phyloP scores from a whole-genome alignment of 495 filamentous ascomycete species.

The Neurospora africana region DNA sequence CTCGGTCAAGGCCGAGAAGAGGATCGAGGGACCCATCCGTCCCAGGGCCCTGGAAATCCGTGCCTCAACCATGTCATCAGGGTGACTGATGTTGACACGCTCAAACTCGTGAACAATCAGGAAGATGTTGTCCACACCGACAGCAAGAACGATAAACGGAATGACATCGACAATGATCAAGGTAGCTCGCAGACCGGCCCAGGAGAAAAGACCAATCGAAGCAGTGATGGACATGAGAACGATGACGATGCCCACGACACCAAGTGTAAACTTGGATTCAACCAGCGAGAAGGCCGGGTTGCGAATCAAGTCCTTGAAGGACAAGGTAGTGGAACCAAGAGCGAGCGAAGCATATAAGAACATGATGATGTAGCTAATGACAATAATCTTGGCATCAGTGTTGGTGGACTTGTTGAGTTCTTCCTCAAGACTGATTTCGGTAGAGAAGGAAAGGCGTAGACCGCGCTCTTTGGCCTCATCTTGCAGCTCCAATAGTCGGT shows the following conservation, averaged over 20 bases:
- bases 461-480: slow-evolving; percentile 69
- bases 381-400: slow-evolving; percentile 93
- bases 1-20: slow-evolving; percentile 89
- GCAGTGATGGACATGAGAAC: slow-evolving; percentile 96
- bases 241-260: slow-evolving; percentile 83
- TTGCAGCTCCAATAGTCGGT: slow-evolving; percentile 59
- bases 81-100: slow-evolving; percentile 78
- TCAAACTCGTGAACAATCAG: slow-evolving; percentile 98
- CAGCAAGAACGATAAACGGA: slow-evolving; percentile 88
- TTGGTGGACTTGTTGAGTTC: slow-evolving; percentile 95
- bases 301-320: slow-evolving; percentile 57
- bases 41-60: slow-evolving; percentile 77
- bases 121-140: slow-evolving; percentile 98
- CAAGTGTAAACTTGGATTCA: slow-evolving; percentile 90
- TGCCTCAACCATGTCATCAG: slow-evolving; percentile 74
- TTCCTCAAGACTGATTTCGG: slow-evolving; percentile 85
- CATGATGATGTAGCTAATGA: slow-evolving; percentile 97
- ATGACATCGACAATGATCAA: slow-evolving; percentile 98
- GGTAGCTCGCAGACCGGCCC: slow-evolving; percentile 79
- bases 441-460: slow-evolving; percentile 82
- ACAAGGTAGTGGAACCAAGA: slow-evolving; percentile 75
- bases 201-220: slow-evolving; percentile 87
- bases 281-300: slow-evolving; percentile 79
- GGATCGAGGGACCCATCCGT: slow-evolving; percentile 89
- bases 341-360: slow-evolving; percentile 92